A percentile compares a stretch with the other conserved stretches of the same genome.
phyloP scores from a whole-genome alignment of 2,329 filamentous ascomycete genomes.

The Aureobasidium sp. region DNA sequence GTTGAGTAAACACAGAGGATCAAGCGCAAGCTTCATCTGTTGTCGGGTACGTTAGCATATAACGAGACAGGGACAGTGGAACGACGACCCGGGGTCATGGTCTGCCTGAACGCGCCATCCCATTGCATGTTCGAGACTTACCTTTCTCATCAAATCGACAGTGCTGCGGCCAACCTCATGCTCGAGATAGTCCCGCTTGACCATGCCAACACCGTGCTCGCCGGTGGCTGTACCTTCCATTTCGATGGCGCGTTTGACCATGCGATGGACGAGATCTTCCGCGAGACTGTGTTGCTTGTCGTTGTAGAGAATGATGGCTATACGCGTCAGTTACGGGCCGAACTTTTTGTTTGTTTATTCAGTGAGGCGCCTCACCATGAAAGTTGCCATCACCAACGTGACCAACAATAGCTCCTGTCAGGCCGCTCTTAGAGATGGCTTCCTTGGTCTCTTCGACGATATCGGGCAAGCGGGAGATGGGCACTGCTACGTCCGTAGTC shows the following conservation, averaged over 20 bases:
- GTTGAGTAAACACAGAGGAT: constrained; percentile 60
- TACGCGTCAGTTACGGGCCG: background rate
- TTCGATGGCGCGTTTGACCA: constrained; percentile 80
- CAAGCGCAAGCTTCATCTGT: constrained; percentile 71
- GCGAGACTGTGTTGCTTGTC: constrained; percentile 59
- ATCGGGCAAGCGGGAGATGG: constrained; percentile 60
- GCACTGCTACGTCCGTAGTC: constrained; percentile 76
- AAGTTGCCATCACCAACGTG: constrained; percentile 72
- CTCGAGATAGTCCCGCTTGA: constrained; percentile 75
- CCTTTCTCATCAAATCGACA: constrained; percentile 76
- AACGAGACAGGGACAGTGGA: background rate
- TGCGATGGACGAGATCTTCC: constrained; percentile 65
- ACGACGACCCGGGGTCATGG: background rate
- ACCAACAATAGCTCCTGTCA: constrained; percentile 59
- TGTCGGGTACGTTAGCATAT: constrained; percentile 1
- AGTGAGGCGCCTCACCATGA: constrained; percentile 41
- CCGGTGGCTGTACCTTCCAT: constrained; percentile 75
- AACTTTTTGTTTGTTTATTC: background rate
- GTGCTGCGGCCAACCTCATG: constrained; percentile 68
- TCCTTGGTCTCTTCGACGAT: constrained; percentile 70
- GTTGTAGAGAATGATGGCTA: constrained; percentile 56
- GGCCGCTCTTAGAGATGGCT: constrained; percentile 53
- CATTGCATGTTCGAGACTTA: constrained; percentile 29
- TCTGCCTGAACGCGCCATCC: background rate
- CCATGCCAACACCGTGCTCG: constrained; percentile 74